phyloP scores from a whole-genome alignment of 345 rosid genomes.

The Gossypium rotundifolium region DNA sequence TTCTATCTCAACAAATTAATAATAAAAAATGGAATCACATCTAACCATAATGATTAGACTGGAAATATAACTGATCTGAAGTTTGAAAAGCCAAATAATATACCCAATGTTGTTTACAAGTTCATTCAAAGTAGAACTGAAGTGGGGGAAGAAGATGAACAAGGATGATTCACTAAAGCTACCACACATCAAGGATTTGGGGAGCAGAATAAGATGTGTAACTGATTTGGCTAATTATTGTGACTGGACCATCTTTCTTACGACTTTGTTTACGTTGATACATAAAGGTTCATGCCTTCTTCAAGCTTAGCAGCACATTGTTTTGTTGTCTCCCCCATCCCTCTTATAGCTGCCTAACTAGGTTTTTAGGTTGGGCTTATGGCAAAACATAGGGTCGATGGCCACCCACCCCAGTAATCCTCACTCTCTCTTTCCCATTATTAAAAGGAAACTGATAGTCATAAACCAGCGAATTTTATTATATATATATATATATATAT shows the following conservation, averaged over 20 bases:
- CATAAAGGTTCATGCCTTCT: neutral
- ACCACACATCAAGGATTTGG: neutral
- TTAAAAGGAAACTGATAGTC: neutral
- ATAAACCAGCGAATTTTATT: neutral
- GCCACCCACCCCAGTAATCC: neutral
- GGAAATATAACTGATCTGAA: too few species aligned
- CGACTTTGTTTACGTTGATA: neutral
- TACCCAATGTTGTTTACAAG: neutral
- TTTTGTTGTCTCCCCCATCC: neutral
- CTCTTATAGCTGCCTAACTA: neutral
- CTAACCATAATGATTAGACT: too few species aligned
- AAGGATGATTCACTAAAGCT: neutral
- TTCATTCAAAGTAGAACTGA: neutral
- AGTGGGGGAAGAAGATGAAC: neutral
- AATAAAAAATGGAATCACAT: too few species aligned
- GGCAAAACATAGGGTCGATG: neutral
- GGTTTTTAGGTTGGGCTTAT: neutral
- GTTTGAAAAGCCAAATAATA: neutral
- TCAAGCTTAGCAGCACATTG: neutral
- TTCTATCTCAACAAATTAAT: too few species aligned
- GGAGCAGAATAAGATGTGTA: conserved; percentile 1
- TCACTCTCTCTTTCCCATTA: neutral
- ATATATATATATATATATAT: too few species aligned
- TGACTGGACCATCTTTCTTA: conserved; percentile 7
- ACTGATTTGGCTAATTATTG: neutral